These are phyloP conservation scores for Fusarium phyllophilum DNA, from an alignment of 2,329 filamentous ascomycete genomes.

Conservation along the genomic window DNA sequence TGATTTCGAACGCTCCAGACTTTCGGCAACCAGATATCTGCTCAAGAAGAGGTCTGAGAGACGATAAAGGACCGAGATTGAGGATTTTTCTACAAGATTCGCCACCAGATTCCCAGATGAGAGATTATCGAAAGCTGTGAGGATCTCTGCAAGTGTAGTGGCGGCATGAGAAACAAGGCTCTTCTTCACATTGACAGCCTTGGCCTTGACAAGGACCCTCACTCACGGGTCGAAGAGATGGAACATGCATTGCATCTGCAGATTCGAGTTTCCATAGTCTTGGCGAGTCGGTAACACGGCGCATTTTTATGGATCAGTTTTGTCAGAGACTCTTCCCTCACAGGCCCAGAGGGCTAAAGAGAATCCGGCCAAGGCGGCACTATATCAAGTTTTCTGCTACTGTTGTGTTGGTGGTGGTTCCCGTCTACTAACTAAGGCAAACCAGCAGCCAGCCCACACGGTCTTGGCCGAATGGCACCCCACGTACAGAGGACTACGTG, in stretches of 20 bases:
- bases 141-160: conserved; percentile 14
- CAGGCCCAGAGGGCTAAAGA: neutral
- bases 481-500: conserved; percentile 26
- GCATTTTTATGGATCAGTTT: neutral
- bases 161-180: conserved; percentile 14
- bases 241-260: conserved; percentile 26
- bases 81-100: conserved; percentile 11
- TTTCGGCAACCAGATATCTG: conserved; percentile 16
- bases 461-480: conserved; percentile 41
- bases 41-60: conserved; percentile 1
- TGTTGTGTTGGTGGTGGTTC: conserved; percentile 4
- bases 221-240: conserved; percentile 3
- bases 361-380: neutral
- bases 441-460: conserved; percentile 22
- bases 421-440: neutral
- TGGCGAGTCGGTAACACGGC: conserved; percentile 14
- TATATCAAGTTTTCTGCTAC: conserved; percentile 10
- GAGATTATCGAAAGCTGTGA: neutral
- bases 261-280: conserved; percentile 7
- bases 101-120: neutral
- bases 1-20: conserved; percentile 40
- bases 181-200: conserved; percentile 1
- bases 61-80: conserved; percentile 4
- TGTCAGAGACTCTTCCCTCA: neutral
- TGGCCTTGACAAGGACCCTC: conserved; percentile 2